Conservation (phyloP, 2,329 filamentous ascomycete genomes). For the Neodidymelliopsis sp. region DNA sequence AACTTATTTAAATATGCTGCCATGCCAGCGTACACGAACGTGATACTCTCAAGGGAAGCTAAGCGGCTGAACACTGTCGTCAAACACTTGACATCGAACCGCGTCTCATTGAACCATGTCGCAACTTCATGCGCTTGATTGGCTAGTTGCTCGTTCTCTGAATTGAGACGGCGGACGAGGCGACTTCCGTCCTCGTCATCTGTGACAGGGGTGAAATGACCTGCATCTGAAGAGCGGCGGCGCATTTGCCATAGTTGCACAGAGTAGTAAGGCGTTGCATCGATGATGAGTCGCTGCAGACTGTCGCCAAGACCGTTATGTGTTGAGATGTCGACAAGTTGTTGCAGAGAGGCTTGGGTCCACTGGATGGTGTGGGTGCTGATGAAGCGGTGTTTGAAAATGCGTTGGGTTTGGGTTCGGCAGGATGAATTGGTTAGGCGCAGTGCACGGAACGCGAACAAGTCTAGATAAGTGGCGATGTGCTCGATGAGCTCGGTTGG, state of each 20-base stretch:
- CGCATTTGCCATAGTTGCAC: slow-evolving; percentile 33
- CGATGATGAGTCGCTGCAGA: slow-evolving; percentile 32
- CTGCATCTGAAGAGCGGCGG: slow-evolving; percentile 18
- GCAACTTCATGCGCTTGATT: not conserved
- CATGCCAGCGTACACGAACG: slow-evolving; percentile 21
- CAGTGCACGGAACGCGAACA: not conserved
- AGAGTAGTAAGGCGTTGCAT: slow-evolving; percentile 36
- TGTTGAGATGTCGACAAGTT: not conserved
- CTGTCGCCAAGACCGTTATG: not conserved
- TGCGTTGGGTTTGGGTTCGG: not conserved
- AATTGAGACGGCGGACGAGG: not conserved
- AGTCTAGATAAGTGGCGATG: not conserved
- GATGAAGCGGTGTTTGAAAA: slow-evolving; percentile 8
- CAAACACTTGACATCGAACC: slow-evolving; percentile 1
- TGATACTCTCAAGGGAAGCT: not conserved
- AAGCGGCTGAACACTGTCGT: not conserved
- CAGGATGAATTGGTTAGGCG: not conserved
- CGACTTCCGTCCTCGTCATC: slow-evolving; percentile 5
- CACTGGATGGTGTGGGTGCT: not conserved
- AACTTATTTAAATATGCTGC: slow-evolving; percentile 23
- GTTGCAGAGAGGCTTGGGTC: not conserved
- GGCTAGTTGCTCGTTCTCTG: not conserved
- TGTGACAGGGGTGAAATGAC: not conserved
- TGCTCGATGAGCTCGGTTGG: slow-evolving; percentile 2
- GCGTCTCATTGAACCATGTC: slow-evolving; percentile 6